Evolutionary conservation across 306 rosid species (phyloP).

Genomic region (Betula pendula): DNA sequence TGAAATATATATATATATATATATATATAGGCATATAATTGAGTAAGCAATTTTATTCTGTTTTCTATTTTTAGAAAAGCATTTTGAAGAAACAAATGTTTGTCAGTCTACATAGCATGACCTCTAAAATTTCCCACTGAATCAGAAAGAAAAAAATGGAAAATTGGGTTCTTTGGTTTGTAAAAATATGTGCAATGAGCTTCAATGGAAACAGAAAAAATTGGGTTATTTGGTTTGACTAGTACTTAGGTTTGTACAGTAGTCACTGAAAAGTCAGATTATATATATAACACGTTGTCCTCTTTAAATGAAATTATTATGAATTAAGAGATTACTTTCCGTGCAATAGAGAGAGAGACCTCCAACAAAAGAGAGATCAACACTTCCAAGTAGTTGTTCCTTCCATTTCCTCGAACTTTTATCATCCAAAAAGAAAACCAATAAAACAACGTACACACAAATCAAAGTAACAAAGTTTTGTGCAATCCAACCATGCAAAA

Average conservation of each 20-base stretch:
- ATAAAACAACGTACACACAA: not conserved
- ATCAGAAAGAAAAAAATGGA: not conserved
- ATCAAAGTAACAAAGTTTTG: not conserved
- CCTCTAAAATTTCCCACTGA: not conserved
- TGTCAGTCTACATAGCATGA: not conserved
- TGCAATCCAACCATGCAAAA: constrained; percentile 10
- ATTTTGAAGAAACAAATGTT: too few relatives aligned
- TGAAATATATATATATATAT: too few relatives aligned
- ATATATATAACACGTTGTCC: not conserved
- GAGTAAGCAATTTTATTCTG: not conserved
- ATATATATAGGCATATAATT: too few relatives aligned
- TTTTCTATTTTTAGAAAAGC: too few relatives aligned
- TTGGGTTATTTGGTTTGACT: too few relatives aligned
- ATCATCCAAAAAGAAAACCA: constrained; percentile 47
- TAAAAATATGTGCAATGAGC: not conserved
- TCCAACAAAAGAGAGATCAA: constrained; percentile 75
- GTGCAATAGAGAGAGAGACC: too few relatives aligned
- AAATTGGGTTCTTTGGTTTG: not conserved
- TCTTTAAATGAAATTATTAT: not conserved
- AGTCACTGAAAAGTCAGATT: not conserved
- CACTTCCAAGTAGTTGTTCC: constrained; percentile 78
- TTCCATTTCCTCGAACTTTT: constrained; percentile 92
- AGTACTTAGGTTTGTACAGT: not conserved
- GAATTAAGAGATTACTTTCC: too few relatives aligned
- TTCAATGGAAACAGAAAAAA: not conserved